Evolutionary conservation across 2,329 filamentous ascomycete species (phyloP), one percentile per base, ranked within the genome.

Genomic region (Penicillium brasilianum): DNA sequence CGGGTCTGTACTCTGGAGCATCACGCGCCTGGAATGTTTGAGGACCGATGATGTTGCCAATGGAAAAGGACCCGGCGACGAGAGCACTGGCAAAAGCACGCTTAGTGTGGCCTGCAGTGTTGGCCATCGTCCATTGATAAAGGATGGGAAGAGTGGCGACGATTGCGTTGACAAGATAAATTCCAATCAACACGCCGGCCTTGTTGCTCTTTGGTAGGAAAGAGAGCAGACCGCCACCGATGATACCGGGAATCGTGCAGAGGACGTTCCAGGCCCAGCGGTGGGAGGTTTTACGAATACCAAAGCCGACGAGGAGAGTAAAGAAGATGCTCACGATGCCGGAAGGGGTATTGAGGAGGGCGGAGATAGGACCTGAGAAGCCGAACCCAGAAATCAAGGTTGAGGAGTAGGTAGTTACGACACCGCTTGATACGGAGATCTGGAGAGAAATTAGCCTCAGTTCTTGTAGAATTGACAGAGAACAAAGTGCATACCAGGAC

Each of bases 41-140:
- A 3, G 80, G 79, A 0, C 78, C 80, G 32, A 82, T 74, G 59
- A 82, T 81, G 57, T 81, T 81, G n/a, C 77, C 79, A 9, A 80
- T 69, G 13, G 75, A 76, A 64, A 81, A 81, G 2, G 74, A 73
- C n/a, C 80, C 76, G 10, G 81, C 75, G 1, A 81, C 72, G 4
- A 83, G 64, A 0, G 81, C 81, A 39, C 80, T 82, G 25, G 78
- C 74, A 6, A 81, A 81, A 16, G 81, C 78, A 54, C 82, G 82
- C 68, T 84, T 84, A 3, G 81, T 82, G 59, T 83, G 79, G 0
- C 82, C 81, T 2, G 81, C 81, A 14, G 80, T 76, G 60, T 84
- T 84, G 34, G 75, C 77, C 28, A 80, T 77, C 11, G 81, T 80
- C 79, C 78, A 81, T 10, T 78, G 77, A 28, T 80, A 78, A n/a